Evolutionary conservation across 2,329 filamentous ascomycete species (phyloP), one percentile per base, ranked within the genome.

Genomic region (Trichothecium sympodiale): DNA sequence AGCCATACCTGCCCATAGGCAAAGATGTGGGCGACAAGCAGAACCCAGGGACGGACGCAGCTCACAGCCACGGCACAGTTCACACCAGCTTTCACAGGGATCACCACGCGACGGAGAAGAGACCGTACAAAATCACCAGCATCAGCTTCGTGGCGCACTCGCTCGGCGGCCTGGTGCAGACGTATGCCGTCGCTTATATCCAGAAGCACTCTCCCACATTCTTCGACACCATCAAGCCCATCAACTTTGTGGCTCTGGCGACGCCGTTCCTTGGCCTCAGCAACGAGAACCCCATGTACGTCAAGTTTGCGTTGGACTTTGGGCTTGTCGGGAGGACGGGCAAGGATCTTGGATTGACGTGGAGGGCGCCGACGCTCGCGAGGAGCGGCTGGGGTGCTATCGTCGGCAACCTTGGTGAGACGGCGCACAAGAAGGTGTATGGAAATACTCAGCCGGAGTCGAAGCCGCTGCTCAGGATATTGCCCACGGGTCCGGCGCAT

Each of bases 71-170:
- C 38, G 83, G 77, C 53, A 75, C 65, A 25, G 69, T 82, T 31
- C 69, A 75, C 35, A 61, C 62, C 4, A 61, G 67, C 32, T 60
- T 67, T 17, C 62, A 71, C 28, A 76, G 73, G 47, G 69, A 62
- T 31, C 66, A 78, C 23, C 63, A 70, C 34, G 56, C 53, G 33
- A 49, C 48, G 20, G 44, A 50, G 5, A 59, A 67, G 29, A 66
- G 79, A 3, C 69, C 79, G 2, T 96, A 93, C 56, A 80, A 77
- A 46, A 86, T 94, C 49, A 91, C 87, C 9, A 94, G 87, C 54
- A 95, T 96, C 55, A 95, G 88, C 51, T 94, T 96, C 53, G 74
- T 96, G 38, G 87, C 80, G 0, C 89, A 96, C 59, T 95, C 88
- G 0, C 72, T 96, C 0, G 89, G 89, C 18, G 89, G 89, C 0